Evolutionary conservation across 2,329 filamentous ascomycete species (phyloP).

Genomic region (Microcyclosporella mali): DNA sequence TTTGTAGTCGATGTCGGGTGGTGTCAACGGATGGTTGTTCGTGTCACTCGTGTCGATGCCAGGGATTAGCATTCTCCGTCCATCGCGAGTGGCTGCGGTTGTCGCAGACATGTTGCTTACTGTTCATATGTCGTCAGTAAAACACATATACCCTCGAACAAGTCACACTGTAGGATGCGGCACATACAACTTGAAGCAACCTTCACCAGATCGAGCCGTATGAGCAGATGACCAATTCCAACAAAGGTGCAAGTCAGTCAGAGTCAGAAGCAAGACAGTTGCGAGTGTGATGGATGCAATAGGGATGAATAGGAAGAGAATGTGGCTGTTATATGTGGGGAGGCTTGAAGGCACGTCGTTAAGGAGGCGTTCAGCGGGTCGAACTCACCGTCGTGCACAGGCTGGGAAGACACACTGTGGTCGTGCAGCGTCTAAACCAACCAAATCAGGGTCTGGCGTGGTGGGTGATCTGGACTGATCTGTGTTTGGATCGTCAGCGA

Average conservation of each 20-base stretch:
- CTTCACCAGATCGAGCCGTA: slow-evolving; percentile 6
- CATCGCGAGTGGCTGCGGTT: slow-evolving; percentile 19
- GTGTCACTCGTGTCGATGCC: slow-evolving; percentile 19
- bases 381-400: slow-evolving; percentile 28
- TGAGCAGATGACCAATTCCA: slow-evolving; percentile 14
- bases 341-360: not conserved
- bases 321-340: slow-evolving; percentile 27
- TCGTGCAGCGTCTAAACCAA: slow-evolving; percentile 18
- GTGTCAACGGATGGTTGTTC: too few relatives aligned
- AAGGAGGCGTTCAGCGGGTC: slow-evolving; percentile 8
- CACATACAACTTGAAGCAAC: slow-evolving; percentile 19
- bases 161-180: slow-evolving; percentile 14
- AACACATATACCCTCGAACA: slow-evolving; percentile 1
- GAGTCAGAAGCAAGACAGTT: slow-evolving; percentile 5
- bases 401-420: slow-evolving; percentile 13
- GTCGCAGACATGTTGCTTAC: slow-evolving; percentile 24
- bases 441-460: slow-evolving; percentile 22
- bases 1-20: too few relatives aligned
- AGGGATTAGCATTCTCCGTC: slow-evolving; percentile 21
- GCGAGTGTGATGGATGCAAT: slow-evolving; percentile 7
- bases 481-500: slow-evolving; percentile 24
- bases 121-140: slow-evolving; percentile 9
- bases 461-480: slow-evolving; percentile 21
- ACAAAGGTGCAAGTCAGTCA: slow-evolving; percentile 8
- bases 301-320: slow-evolving; percentile 15